phyloP scores from a whole-genome alignment of 257 asterid genomes.

The Capsicum rhomboideum region DNA sequence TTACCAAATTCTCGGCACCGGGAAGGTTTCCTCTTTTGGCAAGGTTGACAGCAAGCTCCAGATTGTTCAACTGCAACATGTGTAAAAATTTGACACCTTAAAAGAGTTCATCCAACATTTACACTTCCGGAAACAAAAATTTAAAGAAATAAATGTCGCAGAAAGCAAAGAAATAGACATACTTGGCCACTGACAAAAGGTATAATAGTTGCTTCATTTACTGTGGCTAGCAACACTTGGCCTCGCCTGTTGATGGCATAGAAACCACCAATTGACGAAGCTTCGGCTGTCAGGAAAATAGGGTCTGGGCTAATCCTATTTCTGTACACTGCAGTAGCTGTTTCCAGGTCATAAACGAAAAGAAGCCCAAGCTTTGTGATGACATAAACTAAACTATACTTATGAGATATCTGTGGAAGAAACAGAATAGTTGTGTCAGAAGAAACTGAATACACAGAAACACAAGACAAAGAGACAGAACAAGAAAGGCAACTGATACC shows the following conservation, averaged over 20 bases:
- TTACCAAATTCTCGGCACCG: slow-evolving; percentile 97
- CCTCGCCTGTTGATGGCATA: slow-evolving; percentile 97
- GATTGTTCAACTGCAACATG: slow-evolving; percentile 69
- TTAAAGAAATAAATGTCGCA: not conserved
- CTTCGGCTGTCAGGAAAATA: slow-evolving; percentile 90
- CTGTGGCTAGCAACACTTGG: slow-evolving; percentile 93
- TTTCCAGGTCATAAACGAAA: slow-evolving; percentile 63
- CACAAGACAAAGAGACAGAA: not conserved
- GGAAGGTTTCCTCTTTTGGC: slow-evolving; percentile 99
- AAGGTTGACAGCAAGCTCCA: slow-evolving; percentile 99
- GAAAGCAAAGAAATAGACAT: slow-evolving; percentile 11
- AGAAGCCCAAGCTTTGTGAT: slow-evolving; percentile 69
- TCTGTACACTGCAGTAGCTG: slow-evolving; percentile 94
- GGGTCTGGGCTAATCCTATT: slow-evolving; percentile 99
- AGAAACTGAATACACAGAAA: slow-evolving; percentile 9
- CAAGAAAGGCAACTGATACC: slow-evolving; percentile 31
- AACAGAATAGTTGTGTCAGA: not conserved
- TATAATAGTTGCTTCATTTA: slow-evolving; percentile 83
- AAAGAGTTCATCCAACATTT: not conserved
- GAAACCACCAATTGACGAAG: slow-evolving; percentile 89
- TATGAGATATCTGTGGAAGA: slow-evolving; percentile 77
- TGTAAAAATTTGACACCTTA: not conserved
- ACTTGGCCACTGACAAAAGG: slow-evolving; percentile 98
- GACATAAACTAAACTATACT: slow-evolving; percentile 50
- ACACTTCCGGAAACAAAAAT: not conserved